phyloP scores from a whole-genome alignment of 768 basidiomycete species.

The Hygrocybe coccinea region DNA sequence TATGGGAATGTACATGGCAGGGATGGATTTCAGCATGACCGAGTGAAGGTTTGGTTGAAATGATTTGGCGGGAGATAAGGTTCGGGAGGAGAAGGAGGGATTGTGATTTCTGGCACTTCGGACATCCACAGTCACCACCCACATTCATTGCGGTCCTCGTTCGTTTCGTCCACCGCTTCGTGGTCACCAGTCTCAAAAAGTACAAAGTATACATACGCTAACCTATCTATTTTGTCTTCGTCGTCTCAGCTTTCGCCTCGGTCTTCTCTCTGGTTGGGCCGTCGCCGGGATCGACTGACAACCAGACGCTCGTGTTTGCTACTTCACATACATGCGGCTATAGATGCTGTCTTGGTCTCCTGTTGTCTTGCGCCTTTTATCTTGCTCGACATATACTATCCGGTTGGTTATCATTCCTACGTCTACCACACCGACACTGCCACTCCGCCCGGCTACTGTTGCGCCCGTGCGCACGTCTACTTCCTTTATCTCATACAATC shows the following conservation, averaged over 20 bases:
- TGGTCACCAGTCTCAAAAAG: not conserved
- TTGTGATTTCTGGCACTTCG: not conserved
- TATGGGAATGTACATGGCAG: conserved; percentile 6
- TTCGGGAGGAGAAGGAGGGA: not conserved
- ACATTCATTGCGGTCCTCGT: not conserved
- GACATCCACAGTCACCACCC: not conserved
- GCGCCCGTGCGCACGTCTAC: not conserved
- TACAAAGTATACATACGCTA: conserved; percentile 1
- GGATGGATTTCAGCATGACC: conserved; percentile 1
- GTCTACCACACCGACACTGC: not conserved
- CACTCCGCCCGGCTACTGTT: not conserved
- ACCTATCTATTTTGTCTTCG: not conserved
- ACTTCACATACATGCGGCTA: too few relatives aligned
- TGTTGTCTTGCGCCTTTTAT: too few relatives aligned
- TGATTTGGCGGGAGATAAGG: not conserved
- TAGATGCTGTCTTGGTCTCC: too few relatives aligned
- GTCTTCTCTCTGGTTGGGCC: too few relatives aligned
- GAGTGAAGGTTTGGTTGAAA: not conserved
- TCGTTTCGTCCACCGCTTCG: not conserved
- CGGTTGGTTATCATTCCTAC: not conserved
- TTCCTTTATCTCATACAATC: not conserved
- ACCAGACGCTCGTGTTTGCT: too few relatives aligned
- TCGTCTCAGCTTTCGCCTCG: not conserved
- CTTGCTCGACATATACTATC: too few relatives aligned
- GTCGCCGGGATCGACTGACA: not conserved